phyloP scores from a whole-genome alignment of 305 asterid species.

The Rubia tinctorum region DNA sequence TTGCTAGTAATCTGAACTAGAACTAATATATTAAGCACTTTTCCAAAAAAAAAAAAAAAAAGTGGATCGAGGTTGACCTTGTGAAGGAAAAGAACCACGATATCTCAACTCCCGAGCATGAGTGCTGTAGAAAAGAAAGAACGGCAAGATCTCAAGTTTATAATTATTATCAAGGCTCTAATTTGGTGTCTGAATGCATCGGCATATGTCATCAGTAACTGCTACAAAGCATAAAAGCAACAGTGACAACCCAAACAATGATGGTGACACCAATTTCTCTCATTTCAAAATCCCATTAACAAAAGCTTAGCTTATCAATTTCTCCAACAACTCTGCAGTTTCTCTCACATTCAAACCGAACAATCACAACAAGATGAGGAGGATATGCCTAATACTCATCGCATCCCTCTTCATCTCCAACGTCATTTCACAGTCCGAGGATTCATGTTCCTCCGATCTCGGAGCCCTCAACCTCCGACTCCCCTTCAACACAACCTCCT shows the following conservation, averaged over 20 bases:
- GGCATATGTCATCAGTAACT: neutral
- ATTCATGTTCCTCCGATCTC: slow-evolving; percentile 57
- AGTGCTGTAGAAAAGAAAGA: too few species aligned
- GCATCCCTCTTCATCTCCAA: slow-evolving; percentile 6
- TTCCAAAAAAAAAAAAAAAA: too few species aligned
- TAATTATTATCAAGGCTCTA: too few species aligned
- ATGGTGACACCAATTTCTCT: neutral
- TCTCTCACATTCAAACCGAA: neutral
- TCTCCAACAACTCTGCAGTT: neutral
- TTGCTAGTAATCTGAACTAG: too few species aligned
- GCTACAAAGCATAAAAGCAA: too few species aligned
- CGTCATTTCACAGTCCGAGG: slow-evolving; percentile 48
- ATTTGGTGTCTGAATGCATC: neutral
- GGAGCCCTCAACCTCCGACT: slow-evolving; percentile 23
- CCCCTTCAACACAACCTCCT: slow-evolving; percentile 54
- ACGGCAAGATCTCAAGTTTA: too few species aligned
- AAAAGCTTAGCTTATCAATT: neutral
- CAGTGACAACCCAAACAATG: neutral
- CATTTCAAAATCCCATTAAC: neutral
- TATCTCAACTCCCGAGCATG: too few species aligned
- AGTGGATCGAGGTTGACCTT: too few species aligned
- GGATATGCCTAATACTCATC: slow-evolving; percentile 18
- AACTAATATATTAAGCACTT: too few species aligned
- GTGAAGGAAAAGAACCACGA: too few species aligned
- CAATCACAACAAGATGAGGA: slow-evolving; percentile 25